Conservation (phyloP, 225 moss, liverwort and hornwort genomes). For the Sphagnum contortum region DNA sequence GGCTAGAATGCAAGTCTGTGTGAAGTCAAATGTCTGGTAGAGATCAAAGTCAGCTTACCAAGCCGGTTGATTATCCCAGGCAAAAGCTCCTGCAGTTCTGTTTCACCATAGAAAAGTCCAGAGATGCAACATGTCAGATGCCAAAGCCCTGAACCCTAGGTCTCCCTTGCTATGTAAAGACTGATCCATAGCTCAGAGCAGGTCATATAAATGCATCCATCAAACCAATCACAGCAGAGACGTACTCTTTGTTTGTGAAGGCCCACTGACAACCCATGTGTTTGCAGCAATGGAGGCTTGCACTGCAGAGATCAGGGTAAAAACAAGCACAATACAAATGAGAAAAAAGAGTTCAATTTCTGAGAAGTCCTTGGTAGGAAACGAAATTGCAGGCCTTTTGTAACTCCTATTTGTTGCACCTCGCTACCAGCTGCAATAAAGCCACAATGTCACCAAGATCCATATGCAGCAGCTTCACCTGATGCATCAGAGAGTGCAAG, state of each 20-base stretch:
- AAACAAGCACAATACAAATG: not conserved
- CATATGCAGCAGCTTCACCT: not conserved
- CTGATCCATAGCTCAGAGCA: too few species aligned
- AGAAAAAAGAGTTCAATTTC: not conserved
- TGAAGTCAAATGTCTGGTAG: too few species aligned
- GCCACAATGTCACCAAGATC: too few species aligned
- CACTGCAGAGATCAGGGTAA: slow-evolving; percentile 17
- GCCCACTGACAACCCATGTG: slow-evolving; percentile 65
- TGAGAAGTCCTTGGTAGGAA: not conserved
- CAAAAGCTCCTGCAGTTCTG: slow-evolving; percentile 51
- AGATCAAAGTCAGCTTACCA: slow-evolving; percentile 12
- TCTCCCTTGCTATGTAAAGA: too few species aligned
- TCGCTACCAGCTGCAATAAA: not conserved
- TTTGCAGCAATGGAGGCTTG: slow-evolving; percentile 64
- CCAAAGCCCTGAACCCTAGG: too few species aligned
- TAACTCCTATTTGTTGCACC: too few species aligned
- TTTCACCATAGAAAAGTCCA: not conserved
- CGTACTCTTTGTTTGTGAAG: slow-evolving; percentile 51
- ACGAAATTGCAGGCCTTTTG: not conserved
- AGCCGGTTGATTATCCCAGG: slow-evolving; percentile 57
- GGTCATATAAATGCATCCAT: too few species aligned
- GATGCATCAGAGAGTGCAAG: not conserved
- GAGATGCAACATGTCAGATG: too few species aligned
- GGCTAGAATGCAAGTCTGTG: too few species aligned
- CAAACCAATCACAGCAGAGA: too few species aligned